phyloP scores from a whole-genome alignment of 257 asterid genomes.

The Marsdenia floribunda region DNA sequence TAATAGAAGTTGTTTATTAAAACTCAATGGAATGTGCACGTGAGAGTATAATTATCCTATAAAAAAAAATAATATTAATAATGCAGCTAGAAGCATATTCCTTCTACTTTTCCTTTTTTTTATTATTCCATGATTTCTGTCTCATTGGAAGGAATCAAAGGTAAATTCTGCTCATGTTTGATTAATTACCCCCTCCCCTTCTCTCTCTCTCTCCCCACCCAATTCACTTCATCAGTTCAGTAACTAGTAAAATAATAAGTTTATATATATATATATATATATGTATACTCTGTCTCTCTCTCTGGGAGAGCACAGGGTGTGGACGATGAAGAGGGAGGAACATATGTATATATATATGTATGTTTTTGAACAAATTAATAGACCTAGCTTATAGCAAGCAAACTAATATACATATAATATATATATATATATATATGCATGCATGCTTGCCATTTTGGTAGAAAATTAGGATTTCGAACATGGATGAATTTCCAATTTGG shows the following conservation, averaged over 20 bases:
- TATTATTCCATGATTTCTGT: not conserved
- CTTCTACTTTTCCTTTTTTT: not conserved
- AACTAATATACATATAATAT: too few species aligned
- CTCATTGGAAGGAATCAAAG: slow-evolving; percentile 4
- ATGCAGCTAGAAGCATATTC: not conserved
- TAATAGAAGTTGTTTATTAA: not conserved
- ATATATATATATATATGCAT: too few species aligned
- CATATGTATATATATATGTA: too few species aligned
- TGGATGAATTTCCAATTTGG: not conserved
- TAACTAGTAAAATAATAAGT: too few species aligned
- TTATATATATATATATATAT: too few species aligned
- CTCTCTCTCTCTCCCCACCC: too few species aligned
- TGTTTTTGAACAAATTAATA: not conserved
- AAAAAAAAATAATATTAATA: too few species aligned
- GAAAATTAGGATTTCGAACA: not conserved
- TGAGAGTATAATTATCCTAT: not conserved
- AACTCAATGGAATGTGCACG: slow-evolving; percentile 9
- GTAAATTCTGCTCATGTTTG: not conserved
- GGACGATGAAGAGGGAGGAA: too few species aligned
- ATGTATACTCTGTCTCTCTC: too few species aligned
- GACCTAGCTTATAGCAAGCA: not conserved
- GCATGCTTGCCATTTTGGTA: not conserved
- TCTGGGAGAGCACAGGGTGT: too few species aligned
- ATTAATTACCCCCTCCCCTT: not conserved
- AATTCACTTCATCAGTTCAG: too few species aligned